Evolutionary conservation across 495 filamentous ascomycete genomes (phyloP).

Genomic region (Tuber calosporum): DNA sequence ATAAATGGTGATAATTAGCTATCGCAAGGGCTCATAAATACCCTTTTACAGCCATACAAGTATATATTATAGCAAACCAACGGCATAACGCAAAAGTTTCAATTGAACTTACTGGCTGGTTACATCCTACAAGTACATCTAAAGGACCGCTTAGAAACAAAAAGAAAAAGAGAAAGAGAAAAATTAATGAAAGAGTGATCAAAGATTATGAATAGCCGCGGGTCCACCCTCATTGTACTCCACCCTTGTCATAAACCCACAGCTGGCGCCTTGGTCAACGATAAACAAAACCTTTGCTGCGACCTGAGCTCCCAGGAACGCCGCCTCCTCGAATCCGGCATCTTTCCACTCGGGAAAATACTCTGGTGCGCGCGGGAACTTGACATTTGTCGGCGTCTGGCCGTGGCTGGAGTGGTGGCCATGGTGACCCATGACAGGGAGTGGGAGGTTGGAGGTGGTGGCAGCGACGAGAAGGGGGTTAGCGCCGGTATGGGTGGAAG

Average conservation of each 20-base stretch:
- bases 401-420: slow-evolving; percentile 68
- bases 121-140: slow-evolving; percentile 5
- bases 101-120: not conserved
- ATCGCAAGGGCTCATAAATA: not conserved
- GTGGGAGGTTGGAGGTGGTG: slow-evolving; percentile 61
- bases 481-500: slow-evolving; percentile 52
- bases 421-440: slow-evolving; percentile 47
- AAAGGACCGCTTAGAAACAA: not conserved
- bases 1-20: not conserved
- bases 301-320: slow-evolving; percentile 44
- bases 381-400: slow-evolving; percentile 83
- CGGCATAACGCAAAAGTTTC: not conserved
- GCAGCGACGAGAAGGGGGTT: slow-evolving; percentile 91
- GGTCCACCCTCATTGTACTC: slow-evolving; percentile 77
- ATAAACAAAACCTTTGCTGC: slow-evolving; percentile 50
- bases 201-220: slow-evolving; percentile 53
- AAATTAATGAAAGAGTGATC: slow-evolving; percentile 9
- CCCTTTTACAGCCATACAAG: not conserved
- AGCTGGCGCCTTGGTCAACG: slow-evolving; percentile 60
- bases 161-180: too few species aligned
- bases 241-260: slow-evolving; percentile 63
- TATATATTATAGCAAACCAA: not conserved
- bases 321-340: slow-evolving; percentile 50
- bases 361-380: slow-evolving; percentile 66
- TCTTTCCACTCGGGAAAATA: slow-evolving; percentile 96